Base-by-base conservation (phyloP, 495 filamentous ascomycete species). In the Barbatosphaeria neglecta region DNA sequence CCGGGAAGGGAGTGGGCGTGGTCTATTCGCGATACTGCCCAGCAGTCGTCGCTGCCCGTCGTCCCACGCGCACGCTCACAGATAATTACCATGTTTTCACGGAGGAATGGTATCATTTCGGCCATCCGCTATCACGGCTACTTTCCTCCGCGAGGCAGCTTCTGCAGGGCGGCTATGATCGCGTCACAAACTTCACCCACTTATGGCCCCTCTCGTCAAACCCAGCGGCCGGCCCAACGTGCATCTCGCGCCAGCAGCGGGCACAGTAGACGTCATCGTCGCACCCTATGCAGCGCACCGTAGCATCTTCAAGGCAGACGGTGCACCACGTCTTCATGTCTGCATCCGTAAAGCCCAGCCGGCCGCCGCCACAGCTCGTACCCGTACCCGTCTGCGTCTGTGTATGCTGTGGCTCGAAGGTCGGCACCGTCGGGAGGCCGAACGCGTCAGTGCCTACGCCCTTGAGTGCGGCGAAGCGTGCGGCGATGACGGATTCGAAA, bases 261-360 rank as follows among this genome's bases (percentile, higher is more conserved):
- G 62, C 66, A 59, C 83, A 87, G 54, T 83, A 87, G 16, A 80
- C 56, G 47, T 85, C 80, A 7, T 67, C 70, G 47, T 80, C 79
- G 54, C 83, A 86, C 10, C 77, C 82, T 2, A 71, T 43, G 54
- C 83, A 87, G 43, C 61, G 58, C 10, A 86, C 63, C 4, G 71
- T 72, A 3, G 79, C 81, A 51, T 86, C 80, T 28, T 79, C 78
- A 24, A 77, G 76, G 53, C 83, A 87, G 39, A 85, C 83, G 13
- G 74, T 68, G 56, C 83, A 87, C 82, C 82, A 86, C 19, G 65
- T 76, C 40, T 76, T 76, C 46, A 80, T 70, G 50, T 86, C 80
- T 17, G 77, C 78, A 54, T 83, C 77, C 1, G 73, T 74, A 58
- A 67, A 77, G 6, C 60, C 66, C 22, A 47, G 47, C 44, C 60